Conservation (phyloP, 352 stramenopile genomes). For the Discostella stelligera region DNA sequence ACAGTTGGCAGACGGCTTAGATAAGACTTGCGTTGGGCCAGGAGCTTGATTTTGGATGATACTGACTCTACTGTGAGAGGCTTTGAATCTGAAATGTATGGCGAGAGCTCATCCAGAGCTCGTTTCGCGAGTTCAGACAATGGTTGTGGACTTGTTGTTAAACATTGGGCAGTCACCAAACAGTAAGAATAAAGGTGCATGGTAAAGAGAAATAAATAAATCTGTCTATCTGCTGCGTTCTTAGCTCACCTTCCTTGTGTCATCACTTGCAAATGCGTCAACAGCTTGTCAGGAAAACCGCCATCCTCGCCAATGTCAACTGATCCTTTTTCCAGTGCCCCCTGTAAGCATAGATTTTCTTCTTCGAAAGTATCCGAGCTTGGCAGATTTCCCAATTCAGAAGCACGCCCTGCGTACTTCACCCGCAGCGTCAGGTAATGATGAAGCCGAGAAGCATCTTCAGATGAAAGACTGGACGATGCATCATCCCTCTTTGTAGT, state of each 20-base stretch:
- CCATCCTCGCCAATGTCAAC: slow-evolving; percentile 35
- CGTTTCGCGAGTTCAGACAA: slow-evolving; percentile 28
- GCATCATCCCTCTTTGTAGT: neutral
- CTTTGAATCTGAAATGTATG: slow-evolving; percentile 12
- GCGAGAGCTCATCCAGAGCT: slow-evolving; percentile 33
- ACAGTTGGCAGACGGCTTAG: slow-evolving; percentile 25
- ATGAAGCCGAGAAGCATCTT: slow-evolving; percentile 23
- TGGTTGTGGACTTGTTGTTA: slow-evolving; percentile 27
- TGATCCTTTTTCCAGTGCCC: slow-evolving; percentile 22
- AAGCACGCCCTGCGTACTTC: slow-evolving; percentile 32
- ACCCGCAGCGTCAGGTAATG: slow-evolving; percentile 19
- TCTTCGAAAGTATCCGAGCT: slow-evolving; percentile 39
- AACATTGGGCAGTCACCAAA: neutral
- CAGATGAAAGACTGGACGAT: slow-evolving; percentile 14
- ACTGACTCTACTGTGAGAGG: slow-evolving; percentile 46
- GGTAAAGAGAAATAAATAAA: neutral
- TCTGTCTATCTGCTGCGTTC: neutral
- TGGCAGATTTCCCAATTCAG: slow-evolving; percentile 21
- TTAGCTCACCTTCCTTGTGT: slow-evolving; percentile 53
- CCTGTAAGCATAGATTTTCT: slow-evolving; percentile 27
- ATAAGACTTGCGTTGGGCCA: slow-evolving; percentile 68
- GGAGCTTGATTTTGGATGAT: slow-evolving; percentile 67
- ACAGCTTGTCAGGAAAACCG: slow-evolving; percentile 45
- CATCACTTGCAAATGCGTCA: slow-evolving; percentile 38
- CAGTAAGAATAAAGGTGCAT: neutral